Evolutionary conservation across 2,329 filamentous ascomycete genomes (phyloP).

Genomic region (Aspergillus neoniger): DNA sequence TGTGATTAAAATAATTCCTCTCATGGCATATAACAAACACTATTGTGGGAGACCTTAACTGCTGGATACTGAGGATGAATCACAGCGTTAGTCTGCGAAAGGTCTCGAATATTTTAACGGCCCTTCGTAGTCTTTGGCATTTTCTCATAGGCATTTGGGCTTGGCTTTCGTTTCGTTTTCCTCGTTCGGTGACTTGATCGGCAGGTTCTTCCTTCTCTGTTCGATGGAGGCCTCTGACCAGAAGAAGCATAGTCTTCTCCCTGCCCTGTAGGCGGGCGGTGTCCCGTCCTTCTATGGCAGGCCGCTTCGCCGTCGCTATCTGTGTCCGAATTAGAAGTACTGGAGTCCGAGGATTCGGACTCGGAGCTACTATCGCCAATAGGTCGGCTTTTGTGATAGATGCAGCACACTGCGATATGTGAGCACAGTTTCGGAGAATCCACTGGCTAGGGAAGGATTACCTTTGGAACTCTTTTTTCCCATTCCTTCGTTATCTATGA

Average conservation of each 20-base stretch:
- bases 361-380: conserved; percentile 77
- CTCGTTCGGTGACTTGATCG: conserved; percentile 20
- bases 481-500: conserved; percentile 93
- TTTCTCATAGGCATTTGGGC: conserved; percentile 52
- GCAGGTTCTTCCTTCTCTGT: conserved; percentile 16
- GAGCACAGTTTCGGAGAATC: background rate
- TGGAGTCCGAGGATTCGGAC: conserved; percentile 54
- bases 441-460: conserved; percentile 35
- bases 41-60: no score
- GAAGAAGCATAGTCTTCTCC: background rate
- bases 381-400: conserved; percentile 84
- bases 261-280: conserved; percentile 10
- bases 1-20: no score
- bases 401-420: conserved; percentile 81
- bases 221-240: background rate
- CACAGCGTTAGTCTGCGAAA: background rate
- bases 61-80: background rate
- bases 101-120: conserved; percentile 1
- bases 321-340: conserved; percentile 54
- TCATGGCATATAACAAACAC: no score
- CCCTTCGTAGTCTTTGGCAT: conserved; percentile 40
- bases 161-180: conserved; percentile 38
- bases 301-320: conserved; percentile 34
- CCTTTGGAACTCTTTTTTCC: conserved; percentile 94
- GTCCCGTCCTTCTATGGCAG: background rate